A percentile compares a stretch with the other conserved stretches of the same genome.
Conservation (phyloP, 1,284 basidiomycete genomes). For the Cronartium quercuum region DNA sequence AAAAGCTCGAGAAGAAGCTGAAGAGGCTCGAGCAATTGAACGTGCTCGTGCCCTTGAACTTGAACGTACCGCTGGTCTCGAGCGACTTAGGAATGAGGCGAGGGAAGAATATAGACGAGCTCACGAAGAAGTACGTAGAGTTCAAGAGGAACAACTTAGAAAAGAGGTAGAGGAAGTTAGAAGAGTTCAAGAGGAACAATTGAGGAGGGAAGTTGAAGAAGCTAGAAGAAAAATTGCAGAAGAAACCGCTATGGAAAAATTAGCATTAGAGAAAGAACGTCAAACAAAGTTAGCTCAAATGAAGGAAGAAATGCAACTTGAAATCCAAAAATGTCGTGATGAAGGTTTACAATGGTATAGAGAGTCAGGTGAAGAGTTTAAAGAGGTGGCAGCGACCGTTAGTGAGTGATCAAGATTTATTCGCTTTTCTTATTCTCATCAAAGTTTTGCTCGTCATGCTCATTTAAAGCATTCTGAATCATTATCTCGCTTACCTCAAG, state of each 20-base stretch:
- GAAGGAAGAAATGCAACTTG: conserved; percentile 21
- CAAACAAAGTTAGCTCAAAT: conserved; percentile 15
- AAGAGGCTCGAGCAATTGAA: conserved; percentile 22
- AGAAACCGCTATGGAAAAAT: conserved; percentile 18
- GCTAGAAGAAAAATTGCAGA: conserved; percentile 31
- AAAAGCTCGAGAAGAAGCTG: conserved; percentile 20
- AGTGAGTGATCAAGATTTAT: background rate
- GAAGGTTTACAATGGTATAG: conserved; percentile 11
- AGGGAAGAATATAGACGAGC: conserved; percentile 19
- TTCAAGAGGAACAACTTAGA: conserved; percentile 19
- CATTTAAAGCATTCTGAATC: background rate
- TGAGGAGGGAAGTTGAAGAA: conserved; percentile 30
- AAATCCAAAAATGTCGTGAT: conserved; percentile 32
- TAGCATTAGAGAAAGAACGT: conserved; percentile 21
- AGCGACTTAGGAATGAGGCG: conserved; percentile 21
- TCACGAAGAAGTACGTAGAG: conserved; percentile 17
- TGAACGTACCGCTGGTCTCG: conserved; percentile 8
- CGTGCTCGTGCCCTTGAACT: conserved; percentile 16
- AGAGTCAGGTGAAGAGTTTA: conserved; percentile 20
- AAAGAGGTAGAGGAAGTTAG: conserved; percentile 21
- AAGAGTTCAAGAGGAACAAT: conserved; percentile 24
- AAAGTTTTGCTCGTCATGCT: background rate
- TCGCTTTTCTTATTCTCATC: background rate
- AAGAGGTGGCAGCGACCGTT: conserved; percentile 19
- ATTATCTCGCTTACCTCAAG: background rate